Evolutionary conservation across 768 basidiomycete species (phyloP), one percentile per base, ranked within the genome.

Genomic region (Serendipita sp.): DNA sequence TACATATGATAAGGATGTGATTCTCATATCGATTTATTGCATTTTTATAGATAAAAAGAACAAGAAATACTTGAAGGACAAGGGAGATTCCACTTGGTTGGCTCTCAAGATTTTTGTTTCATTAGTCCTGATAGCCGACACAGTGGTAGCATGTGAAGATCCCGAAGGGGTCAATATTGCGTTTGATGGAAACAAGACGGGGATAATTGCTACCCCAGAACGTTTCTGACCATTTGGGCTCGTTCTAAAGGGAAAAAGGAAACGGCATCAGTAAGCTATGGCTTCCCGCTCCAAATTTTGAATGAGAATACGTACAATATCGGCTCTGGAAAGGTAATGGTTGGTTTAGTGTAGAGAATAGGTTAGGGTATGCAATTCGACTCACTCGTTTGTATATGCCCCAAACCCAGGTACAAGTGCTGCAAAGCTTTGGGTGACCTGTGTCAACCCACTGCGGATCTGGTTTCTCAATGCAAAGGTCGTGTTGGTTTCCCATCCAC

Each of bases 121-220:
- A 13, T 51, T n/a, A 51, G 30, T 51, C 48, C 30, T 60, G 24
- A 60, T 60, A 30, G 16, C 64, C 64, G 13, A 64, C 64, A 44
- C 64, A 64, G 18, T 46, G 45, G 28, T 30, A 44, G 46, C 64
- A 64, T 45, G 64, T 47, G 2, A 64, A 35, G 28, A 64, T 32
- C 11, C 64, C 64, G 3, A 13, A 2, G 4, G 64, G 64, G 45
- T 64, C 64, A 28, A 16, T 30, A 5, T 13, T 48, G 13, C 13
- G 11, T 32, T 64, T 64, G 64, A 64, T 47, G 11, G n/a, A 32
- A 13, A 30, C 10, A 1, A 64, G 46, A 16, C 64, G 64, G n/a
- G 64, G 45, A 32, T 64, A 64, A 34, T 64, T 64, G 64, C 32
- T 35, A 11, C 64, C 64, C 44, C 44, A 64, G 18, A 47, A 48